Percentiles rank a stretch among this genome's conserved stretches.
Conservation (phyloP, 225 moss, liverwort and hornwort genomes). For the Neckera pumila region DNA sequence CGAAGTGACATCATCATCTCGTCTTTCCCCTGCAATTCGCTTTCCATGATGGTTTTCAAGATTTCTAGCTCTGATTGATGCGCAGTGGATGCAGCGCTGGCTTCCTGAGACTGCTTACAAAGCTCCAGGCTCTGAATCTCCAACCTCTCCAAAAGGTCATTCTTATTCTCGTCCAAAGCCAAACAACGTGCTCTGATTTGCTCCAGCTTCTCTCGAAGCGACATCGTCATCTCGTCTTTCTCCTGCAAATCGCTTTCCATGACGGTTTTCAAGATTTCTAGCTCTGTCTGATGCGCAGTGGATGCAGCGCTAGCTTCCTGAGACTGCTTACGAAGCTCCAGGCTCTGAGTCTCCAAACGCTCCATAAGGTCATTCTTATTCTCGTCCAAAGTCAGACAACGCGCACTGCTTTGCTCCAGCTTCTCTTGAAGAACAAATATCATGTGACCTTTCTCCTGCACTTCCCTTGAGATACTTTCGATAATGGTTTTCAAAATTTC, state of each 20-base stretch:
- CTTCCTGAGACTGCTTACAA: neutral
- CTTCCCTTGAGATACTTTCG: slow-evolving; percentile 13
- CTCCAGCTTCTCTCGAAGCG: neutral
- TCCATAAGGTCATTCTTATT: neutral
- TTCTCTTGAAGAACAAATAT: neutral
- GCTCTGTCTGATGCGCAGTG: neutral
- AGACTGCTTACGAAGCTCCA: neutral
- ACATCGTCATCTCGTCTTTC: neutral
- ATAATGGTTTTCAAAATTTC: slow-evolving; percentile 28
- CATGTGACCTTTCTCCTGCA: slow-evolving; percentile 9
- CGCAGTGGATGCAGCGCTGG: neutral
- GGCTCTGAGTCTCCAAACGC: neutral
- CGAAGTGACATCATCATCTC: neutral
- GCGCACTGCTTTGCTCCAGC: neutral
- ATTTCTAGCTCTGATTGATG: neutral
- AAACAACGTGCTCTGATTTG: neutral
- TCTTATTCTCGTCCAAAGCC: neutral
- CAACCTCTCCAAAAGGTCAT: neutral
- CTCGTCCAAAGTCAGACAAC: neutral
- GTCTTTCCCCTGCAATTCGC: neutral
- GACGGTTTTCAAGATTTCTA: neutral
- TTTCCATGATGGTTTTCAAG: neutral
- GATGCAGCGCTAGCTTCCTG: neutral
- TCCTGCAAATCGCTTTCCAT: neutral
- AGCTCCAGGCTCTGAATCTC: neutral